Percentiles rank a stretch among this genome's conserved stretches.
phyloP scores from a whole-genome alignment of 129 eudicot species.

The Chrysanthemum seticuspe region DNA sequence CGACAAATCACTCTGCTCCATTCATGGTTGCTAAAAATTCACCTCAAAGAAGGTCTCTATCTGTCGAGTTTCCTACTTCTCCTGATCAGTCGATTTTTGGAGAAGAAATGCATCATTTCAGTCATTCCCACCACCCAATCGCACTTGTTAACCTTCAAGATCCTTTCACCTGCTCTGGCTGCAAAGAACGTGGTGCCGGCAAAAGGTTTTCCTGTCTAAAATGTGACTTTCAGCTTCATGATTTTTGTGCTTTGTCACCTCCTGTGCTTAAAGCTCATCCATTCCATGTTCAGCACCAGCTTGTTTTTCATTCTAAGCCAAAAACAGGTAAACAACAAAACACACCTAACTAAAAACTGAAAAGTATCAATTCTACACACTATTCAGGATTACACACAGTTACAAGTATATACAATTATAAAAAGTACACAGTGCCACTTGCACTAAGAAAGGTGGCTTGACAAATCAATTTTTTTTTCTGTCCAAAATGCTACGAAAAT shows the following conservation, averaged over 20 bases:
- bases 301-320: constrained; percentile 58
- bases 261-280: constrained; percentile 69
- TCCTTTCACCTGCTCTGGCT: constrained; percentile 69
- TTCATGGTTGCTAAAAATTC: not conserved
- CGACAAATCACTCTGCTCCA: constrained; percentile 12
- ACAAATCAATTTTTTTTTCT: not conserved
- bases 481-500: not conserved
- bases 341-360: not conserved
- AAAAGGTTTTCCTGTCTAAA: constrained; percentile 59
- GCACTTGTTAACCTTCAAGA: constrained; percentile 35
- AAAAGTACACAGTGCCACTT: not conserved
- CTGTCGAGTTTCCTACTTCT: constrained; percentile 60
- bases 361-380: not conserved
- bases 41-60: constrained; percentile 23
- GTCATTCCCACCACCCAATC: constrained; percentile 68
- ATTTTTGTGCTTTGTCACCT: constrained; percentile 74
- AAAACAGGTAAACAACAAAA: constrained; percentile 45
- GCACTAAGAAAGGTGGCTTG: not conserved
- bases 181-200: constrained; percentile 88
- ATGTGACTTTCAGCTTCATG: constrained; percentile 85
- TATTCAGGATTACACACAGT: not conserved
- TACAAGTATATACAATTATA: too few species aligned
- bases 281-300: constrained; percentile 81
- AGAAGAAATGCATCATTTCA: constrained; percentile 50
- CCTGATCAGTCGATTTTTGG: constrained; percentile 37